Evolutionary conservation across 306 rosid species (phyloP).

Genomic region (Cucurbita ficifolia): DNA sequence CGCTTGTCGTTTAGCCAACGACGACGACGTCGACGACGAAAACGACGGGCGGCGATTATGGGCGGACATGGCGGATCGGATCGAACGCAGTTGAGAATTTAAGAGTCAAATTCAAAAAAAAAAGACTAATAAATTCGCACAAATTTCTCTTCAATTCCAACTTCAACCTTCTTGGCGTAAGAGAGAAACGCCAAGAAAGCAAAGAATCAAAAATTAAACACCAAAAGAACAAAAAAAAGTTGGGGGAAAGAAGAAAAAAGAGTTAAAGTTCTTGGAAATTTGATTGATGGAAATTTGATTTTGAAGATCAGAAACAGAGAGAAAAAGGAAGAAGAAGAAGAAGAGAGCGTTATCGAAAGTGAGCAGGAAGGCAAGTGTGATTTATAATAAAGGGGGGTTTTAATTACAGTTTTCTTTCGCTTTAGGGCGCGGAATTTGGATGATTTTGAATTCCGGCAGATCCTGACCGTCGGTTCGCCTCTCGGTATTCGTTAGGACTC

Average conservation of each 20-base stretch:
- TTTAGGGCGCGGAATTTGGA: conserved; percentile 46
- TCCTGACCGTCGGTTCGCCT: conserved; percentile 40
- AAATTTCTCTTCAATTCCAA: neutral
- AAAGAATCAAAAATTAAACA: neutral
- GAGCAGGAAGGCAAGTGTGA: conserved; percentile 14
- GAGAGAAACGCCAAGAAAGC: conserved; percentile 14
- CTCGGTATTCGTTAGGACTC: conserved; percentile 54
- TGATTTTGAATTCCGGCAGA: conserved; percentile 34
- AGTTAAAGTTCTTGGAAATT: neutral
- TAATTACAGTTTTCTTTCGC: conserved; percentile 10
- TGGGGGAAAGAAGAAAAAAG: conserved; percentile 4
- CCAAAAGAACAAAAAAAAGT: neutral
- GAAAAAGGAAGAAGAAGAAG: neutral
- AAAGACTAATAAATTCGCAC: neutral
- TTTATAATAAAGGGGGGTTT: conserved; percentile 20
- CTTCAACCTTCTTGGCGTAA: conserved; percentile 4
- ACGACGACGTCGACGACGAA: conserved; percentile 60
- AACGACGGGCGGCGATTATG: conserved; percentile 71
- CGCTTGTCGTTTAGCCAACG: conserved; percentile 66
- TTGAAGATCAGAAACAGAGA: neutral
- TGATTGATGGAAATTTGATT: neutral
- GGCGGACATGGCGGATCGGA: conserved; percentile 29
- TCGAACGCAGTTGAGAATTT: conserved; percentile 5
- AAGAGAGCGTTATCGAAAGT: neutral
- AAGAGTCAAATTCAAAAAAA: neutral